These are phyloP conservation scores for Tolypocladium endophyticum DNA, from an alignment of 2,329 filamentous ascomycete species.

Conservation along the genomic window DNA sequence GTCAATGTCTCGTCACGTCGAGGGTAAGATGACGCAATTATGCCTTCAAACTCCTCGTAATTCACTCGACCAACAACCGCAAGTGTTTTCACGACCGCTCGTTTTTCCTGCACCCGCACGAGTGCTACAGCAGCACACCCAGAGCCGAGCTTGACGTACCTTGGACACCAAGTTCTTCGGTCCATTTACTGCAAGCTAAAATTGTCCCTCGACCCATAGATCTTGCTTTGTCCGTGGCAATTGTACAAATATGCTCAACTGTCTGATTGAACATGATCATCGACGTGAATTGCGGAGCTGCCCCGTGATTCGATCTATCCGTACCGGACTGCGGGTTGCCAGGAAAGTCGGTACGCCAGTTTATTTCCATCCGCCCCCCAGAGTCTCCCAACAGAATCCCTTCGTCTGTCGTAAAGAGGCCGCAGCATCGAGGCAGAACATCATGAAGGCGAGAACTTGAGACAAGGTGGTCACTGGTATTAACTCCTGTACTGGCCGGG, in stretches of 20 bases:
- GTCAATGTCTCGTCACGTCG: too few relatives aligned
- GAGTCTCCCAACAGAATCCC: slow-evolving; percentile 24
- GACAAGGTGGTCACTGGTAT: too few relatives aligned
- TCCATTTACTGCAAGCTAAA: too few relatives aligned
- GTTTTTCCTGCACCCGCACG: slow-evolving; percentile 4
- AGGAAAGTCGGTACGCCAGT: slow-evolving; percentile 11
- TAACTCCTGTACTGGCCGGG: not conserved
- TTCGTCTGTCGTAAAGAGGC: slow-evolving; percentile 24
- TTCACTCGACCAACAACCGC: not conserved
- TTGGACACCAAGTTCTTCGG: slow-evolving; percentile 4
- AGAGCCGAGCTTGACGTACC: not conserved
- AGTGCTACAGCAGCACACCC: slow-evolving; percentile 1
- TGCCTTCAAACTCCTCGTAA: slow-evolving; percentile 5
- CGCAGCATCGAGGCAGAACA: slow-evolving; percentile 27
- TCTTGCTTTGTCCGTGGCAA: not conserved
- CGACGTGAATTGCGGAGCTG: slow-evolving; percentile 9
- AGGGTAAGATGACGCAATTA: slow-evolving; percentile 4
- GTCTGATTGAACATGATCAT: slow-evolving; percentile 9
- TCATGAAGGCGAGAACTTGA: slow-evolving; percentile 26
- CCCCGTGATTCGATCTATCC: slow-evolving; percentile 3
- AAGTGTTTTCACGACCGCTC: slow-evolving; percentile 5
- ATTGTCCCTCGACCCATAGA: too few relatives aligned
- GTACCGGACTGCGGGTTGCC: not conserved
- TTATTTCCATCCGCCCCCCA: slow-evolving; percentile 25
- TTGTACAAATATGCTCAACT: slow-evolving; percentile 7